These are phyloP conservation scores for Aspergillus ellipticus DNA, from an alignment of 495 filamentous ascomycete genomes.

Conservation along the genomic window DNA sequence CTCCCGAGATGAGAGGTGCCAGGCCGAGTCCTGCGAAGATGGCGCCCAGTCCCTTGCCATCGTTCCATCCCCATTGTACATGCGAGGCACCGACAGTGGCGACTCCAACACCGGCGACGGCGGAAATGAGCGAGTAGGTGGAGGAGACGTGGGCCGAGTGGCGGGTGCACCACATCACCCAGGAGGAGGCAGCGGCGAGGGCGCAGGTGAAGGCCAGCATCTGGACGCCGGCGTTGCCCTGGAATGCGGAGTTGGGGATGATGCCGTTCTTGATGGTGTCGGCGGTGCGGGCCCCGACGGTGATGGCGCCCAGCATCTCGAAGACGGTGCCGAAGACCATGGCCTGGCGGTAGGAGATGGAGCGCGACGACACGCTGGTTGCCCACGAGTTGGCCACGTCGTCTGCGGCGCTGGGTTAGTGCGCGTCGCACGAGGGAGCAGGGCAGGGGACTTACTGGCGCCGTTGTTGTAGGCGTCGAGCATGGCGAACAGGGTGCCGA, in stretches of 20 bases:
- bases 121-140: conserved; percentile 61
- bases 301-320: conserved; percentile 58
- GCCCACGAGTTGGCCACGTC: conserved; percentile 79
- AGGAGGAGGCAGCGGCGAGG: conserved; percentile 50
- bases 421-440: no score
- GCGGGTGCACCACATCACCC: conserved; percentile 61
- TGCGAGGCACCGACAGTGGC: conserved; percentile 53
- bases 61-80: conserved; percentile 62
- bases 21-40: conserved; percentile 61
- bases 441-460: conserved; percentile 48
- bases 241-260: conserved; percentile 48
- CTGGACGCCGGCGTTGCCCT: conserved; percentile 52
- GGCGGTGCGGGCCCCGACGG: conserved; percentile 56
- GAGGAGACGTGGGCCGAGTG: conserved; percentile 61
- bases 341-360: conserved; percentile 62
- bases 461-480: conserved; percentile 72
- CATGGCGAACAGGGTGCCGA: conserved; percentile 72
- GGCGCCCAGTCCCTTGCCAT: conserved; percentile 54
- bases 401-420: conserved; percentile 33
- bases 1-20: conserved; percentile 55
- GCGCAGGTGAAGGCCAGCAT: conserved; percentile 60
- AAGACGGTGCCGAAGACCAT: conserved; percentile 65
- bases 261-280: conserved; percentile 60
- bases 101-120: conserved; percentile 59
- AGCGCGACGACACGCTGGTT: conserved; percentile 65